A percentile compares a stretch with the other conserved stretches of the same genome.
These are phyloP conservation scores for Curvularia hawaiiensis DNA, from an alignment of 2,329 filamentous ascomycete genomes.

Conservation along the genomic window DNA sequence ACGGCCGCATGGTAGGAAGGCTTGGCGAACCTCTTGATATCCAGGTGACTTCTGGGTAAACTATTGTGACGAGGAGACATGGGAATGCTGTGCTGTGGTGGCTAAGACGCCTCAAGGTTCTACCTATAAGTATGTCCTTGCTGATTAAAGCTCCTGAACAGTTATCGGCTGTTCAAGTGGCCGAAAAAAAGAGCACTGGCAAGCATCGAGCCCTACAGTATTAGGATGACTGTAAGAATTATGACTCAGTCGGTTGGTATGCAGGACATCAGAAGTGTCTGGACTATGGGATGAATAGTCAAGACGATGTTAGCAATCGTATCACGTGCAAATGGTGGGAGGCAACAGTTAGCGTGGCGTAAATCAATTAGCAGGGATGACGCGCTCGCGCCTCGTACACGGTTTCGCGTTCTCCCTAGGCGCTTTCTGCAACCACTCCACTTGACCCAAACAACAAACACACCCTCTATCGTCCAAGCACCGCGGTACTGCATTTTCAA, in stretches of 20 bases:
- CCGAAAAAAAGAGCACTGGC: neutral
- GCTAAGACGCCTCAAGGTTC: neutral
- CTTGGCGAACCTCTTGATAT: constrained; percentile 3
- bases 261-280: neutral
- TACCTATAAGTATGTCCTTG: neutral
- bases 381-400: constrained; percentile 36
- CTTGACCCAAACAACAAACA: constrained; percentile 24
- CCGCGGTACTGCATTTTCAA: constrained; percentile 3
- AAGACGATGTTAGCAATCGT: neutral
- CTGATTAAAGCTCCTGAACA: neutral
- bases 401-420: constrained; percentile 31
- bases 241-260: neutral
- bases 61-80: neutral
- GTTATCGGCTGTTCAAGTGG: neutral
- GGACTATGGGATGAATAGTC: neutral
- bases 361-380: constrained; percentile 34
- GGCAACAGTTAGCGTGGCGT: constrained; percentile 18
- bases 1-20: neutral
- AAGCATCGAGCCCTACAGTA: neutral
- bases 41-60: neutral
- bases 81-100: neutral
- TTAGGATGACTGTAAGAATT: neutral
- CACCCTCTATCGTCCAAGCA: constrained; percentile 3
- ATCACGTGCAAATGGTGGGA: constrained; percentile 4
- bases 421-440: constrained; percentile 24